Conservation (phyloP, 2,329 filamentous ascomycete species). For the Emmonsiellopsis sp. region DNA sequence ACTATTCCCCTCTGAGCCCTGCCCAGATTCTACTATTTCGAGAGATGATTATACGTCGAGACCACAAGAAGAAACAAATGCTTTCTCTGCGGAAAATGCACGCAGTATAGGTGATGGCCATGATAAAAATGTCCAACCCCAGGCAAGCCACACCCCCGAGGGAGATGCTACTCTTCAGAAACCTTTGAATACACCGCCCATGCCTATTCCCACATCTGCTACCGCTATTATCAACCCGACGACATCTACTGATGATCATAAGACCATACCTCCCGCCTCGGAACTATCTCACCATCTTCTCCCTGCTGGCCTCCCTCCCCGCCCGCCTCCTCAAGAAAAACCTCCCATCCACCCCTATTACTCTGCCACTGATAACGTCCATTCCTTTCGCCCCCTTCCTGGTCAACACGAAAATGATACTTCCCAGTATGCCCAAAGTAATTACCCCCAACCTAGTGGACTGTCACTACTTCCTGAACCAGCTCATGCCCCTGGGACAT, state of each 20-base stretch:
- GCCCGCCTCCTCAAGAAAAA: conserved; percentile 37
- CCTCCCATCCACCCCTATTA: conserved; percentile 31
- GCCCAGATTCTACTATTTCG: conserved; percentile 16
- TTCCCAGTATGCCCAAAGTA: conserved; percentile 22
- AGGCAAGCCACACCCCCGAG: conserved; percentile 17
- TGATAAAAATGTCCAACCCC: conserved; percentile 15
- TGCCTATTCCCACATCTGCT: conserved; percentile 13
- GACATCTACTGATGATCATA: conserved; percentile 17
- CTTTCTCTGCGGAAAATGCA: not conserved
- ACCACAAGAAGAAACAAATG: not conserved
- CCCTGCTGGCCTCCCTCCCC: conserved; percentile 34
- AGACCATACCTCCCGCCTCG: conserved; percentile 22
- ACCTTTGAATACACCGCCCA: conserved; percentile 38
- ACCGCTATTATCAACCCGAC: conserved; percentile 18
- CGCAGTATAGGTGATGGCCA: conserved; percentile 9
- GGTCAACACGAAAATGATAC: conserved; percentile 19
- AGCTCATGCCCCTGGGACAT: conserved; percentile 28
- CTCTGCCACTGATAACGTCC: conserved; percentile 28
- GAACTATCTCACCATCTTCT: conserved; percentile 20
- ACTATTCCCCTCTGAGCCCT: conserved; percentile 15
- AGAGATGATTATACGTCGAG: not conserved
- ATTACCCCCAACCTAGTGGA: conserved; percentile 20
- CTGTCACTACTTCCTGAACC: conserved; percentile 16
- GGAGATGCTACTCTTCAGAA: conserved; percentile 40
- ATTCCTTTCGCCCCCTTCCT: conserved; percentile 31